Percentiles rank a stretch among this genome's conserved stretches.
Evolutionary conservation across 2,329 filamentous ascomycete species (phyloP).

Genomic region (Beauveria brongniartii): DNA sequence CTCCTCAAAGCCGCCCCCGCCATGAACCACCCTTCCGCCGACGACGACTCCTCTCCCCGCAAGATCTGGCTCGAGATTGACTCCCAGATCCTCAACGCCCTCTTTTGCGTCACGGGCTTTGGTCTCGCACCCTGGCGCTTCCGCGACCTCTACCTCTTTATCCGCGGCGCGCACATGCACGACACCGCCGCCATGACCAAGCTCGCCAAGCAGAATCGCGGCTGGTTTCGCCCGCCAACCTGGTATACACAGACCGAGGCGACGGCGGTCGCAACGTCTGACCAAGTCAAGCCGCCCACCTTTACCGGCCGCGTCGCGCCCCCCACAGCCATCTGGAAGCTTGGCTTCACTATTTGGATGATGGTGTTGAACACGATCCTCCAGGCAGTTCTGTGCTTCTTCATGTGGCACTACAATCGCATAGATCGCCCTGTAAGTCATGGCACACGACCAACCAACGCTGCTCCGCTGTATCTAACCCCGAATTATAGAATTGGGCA

Average conservation of each 20-base stretch:
- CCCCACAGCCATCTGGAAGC: conserved; percentile 18
- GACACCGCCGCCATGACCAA: conserved; percentile 15
- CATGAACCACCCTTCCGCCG: conserved; percentile 15
- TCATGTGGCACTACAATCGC: conserved; percentile 20
- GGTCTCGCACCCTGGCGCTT: conserved; percentile 69
- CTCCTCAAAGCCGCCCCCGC: conserved; percentile 6
- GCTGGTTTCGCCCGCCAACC: conserved; percentile 21
- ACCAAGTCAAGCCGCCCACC: conserved; percentile 12
- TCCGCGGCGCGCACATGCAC: conserved; percentile 15
- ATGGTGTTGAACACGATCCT: conserved; percentile 19
- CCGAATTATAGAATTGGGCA: conserved; percentile 13
- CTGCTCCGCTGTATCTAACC: neutral
- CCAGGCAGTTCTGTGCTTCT: conserved; percentile 18
- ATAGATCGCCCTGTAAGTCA: conserved; percentile 18
- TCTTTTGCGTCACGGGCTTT: conserved; percentile 84
- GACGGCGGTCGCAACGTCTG: conserved; percentile 8
- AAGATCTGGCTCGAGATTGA: conserved; percentile 14
- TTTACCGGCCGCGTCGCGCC: conserved; percentile 17
- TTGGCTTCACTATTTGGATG: conserved; percentile 19
- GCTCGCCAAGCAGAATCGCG: conserved; percentile 10
- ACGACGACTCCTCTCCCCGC: conserved; percentile 15
- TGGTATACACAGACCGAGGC: conserved; percentile 12
- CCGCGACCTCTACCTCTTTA: conserved; percentile 16
- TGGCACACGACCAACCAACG: neutral
- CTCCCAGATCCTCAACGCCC: conserved; percentile 44